phyloP scores from a whole-genome alignment of 1,284 basidiomycete species.

The Calocybe gambosa region DNA sequence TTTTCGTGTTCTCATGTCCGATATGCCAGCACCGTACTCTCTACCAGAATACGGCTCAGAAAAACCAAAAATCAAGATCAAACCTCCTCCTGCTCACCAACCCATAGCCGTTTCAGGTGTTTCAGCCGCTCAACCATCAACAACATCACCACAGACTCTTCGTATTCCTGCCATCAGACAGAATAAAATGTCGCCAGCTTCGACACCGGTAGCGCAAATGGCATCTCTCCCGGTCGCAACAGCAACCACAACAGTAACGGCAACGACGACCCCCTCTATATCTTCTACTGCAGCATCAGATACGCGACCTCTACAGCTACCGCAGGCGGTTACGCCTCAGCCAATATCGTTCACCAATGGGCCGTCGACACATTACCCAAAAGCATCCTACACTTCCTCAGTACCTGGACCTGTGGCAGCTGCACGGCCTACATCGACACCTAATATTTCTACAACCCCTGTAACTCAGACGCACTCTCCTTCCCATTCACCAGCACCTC shows the following conservation, averaged over 20 bases:
- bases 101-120: constrained; percentile 20
- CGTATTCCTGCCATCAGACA: constrained; percentile 29
- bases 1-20: constrained; percentile 68
- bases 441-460: constrained; percentile 15
- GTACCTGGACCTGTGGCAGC: constrained; percentile 19
- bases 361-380: constrained; percentile 39
- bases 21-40: constrained; percentile 58
- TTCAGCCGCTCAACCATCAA: constrained; percentile 11
- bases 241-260: constrained; percentile 6
- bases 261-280: constrained; percentile 6
- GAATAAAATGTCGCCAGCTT: constrained; percentile 15
- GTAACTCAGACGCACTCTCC: constrained; percentile 26
- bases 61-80: constrained; percentile 61
- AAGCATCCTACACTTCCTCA: constrained; percentile 37
- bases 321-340: constrained; percentile 10
- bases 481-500: constrained; percentile 38
- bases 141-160: constrained; percentile 21
- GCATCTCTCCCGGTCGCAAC: constrained; percentile 23
- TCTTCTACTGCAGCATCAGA: constrained; percentile 6
- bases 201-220: constrained; percentile 19
- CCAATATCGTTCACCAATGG: constrained; percentile 25
- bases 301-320: constrained; percentile 7
- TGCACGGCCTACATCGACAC: constrained; percentile 14
- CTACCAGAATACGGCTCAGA: constrained; percentile 55
- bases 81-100: constrained; percentile 33